A percentile compares a stretch with the other conserved stretches of the same genome.
Conservation (phyloP, 2,329 filamentous ascomycete species). For the Aschersonia sp. region DNA sequence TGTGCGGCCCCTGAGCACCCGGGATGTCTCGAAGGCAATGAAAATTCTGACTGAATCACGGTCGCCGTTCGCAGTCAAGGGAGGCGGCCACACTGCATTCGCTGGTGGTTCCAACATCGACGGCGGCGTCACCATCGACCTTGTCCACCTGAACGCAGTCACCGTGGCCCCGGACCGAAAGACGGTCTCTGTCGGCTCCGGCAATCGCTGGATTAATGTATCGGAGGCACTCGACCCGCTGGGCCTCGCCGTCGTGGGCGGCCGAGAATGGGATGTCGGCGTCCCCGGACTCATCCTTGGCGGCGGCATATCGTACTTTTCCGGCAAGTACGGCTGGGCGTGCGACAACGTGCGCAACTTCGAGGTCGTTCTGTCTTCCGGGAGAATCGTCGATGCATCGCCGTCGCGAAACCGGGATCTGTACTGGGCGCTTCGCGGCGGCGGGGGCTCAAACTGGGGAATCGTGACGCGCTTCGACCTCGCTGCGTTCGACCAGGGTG, state of each 20-base stretch:
- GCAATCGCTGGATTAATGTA: slow-evolving; percentile 27
- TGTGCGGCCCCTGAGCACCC: slow-evolving; percentile 6
- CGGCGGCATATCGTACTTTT: slow-evolving; percentile 26
- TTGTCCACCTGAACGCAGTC: slow-evolving; percentile 23
- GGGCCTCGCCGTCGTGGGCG: slow-evolving; percentile 22
- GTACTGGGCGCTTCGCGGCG: slow-evolving; percentile 28
- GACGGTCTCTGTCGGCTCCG: slow-evolving; percentile 25
- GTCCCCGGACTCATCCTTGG: slow-evolving; percentile 19
- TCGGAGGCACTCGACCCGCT: slow-evolving; percentile 21
- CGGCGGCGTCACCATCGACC: slow-evolving; percentile 25
- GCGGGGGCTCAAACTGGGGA: slow-evolving; percentile 29
- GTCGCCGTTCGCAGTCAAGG: slow-evolving; percentile 29
- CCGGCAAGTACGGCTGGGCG: slow-evolving; percentile 13
- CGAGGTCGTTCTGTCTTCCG: slow-evolving; percentile 24
- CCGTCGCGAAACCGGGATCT: slow-evolving; percentile 20
- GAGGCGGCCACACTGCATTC: slow-evolving; percentile 36
- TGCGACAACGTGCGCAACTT: slow-evolving; percentile 14
- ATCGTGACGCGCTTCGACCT: slow-evolving; percentile 18
- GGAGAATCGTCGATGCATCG: slow-evolving; percentile 26
- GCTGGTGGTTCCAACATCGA: slow-evolving; percentile 25
- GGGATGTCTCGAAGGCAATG: slow-evolving; percentile 3
- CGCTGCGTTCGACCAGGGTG: slow-evolving; percentile 11
- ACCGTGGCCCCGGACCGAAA: slow-evolving; percentile 15
- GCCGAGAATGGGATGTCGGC: slow-evolving; percentile 21
- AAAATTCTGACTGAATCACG: slow-evolving; percentile 3